Evolutionary conservation across 2,329 filamentous ascomycete genomes (phyloP), one percentile per base, ranked within the genome.

Genomic region (Diaporthe caulivora): DNA sequence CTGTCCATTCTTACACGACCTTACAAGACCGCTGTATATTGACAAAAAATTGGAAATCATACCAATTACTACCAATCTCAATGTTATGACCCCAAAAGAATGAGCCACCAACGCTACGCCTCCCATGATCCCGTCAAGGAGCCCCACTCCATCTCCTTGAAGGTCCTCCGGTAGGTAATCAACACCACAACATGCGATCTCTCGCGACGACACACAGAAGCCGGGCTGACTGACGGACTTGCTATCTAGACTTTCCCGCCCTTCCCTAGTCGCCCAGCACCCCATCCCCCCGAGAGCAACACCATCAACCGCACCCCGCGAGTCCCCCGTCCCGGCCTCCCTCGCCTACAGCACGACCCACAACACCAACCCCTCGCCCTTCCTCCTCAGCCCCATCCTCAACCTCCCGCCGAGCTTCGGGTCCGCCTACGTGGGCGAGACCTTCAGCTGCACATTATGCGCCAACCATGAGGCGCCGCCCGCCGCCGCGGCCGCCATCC

Each of bases 361-460:
- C 75, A 78, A 80, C 71, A 86, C 87, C 40, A 90, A 89, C 76
- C 85, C 88, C 5, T 82, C 85, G 18, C 87, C 89, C 9, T 91
- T 91, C 80, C 81, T 91, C 74, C 86, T 92, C 76, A 88, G 87
- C 44, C 90, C 90, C 1, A 87, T 92, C 70, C 89, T 98, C 78
- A 97, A 94, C 60, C 91, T 98, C 1, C 96, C 97, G 13, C 92
- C 95, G 21, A 93, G 95, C 0, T 98, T 99, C 82, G 96, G 95
- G 57, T 96, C 94, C 17, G 95, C 96, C 11, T 98, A 98, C 82
- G 96, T 98, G 26, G 97, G 97, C 78, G 95, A 98, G 85, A 95
- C 93, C 0, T 98, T 99, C 84, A 92, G 93, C 76, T 99, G 97
- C 84, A 98, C 96, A 1, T 88, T 98, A 29, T 98, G 95, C 84